phyloP scores from a whole-genome alignment of 495 filamentous ascomycete genomes.

The Daldinia caldariorum region DNA sequence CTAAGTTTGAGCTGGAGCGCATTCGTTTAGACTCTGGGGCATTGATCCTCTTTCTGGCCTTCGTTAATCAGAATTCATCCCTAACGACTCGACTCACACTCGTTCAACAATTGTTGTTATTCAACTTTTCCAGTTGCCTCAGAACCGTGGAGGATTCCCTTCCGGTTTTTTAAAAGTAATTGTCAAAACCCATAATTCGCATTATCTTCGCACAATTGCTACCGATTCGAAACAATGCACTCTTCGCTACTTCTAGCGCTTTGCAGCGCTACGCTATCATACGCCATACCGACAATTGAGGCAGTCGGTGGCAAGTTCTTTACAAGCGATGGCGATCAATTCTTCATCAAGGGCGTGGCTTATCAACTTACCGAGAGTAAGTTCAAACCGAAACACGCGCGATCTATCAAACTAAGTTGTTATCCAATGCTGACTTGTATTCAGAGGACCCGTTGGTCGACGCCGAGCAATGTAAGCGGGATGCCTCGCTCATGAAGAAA shows the following conservation, averaged over 20 bases:
- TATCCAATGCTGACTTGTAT: conserved; percentile 16
- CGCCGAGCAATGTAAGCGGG: conserved; percentile 77
- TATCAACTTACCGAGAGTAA: conserved; percentile 64
- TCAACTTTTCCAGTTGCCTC: conserved; percentile 9
- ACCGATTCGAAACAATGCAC: conserved; percentile 46
- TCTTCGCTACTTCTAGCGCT: conserved; percentile 47
- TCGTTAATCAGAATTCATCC: conserved; percentile 22
- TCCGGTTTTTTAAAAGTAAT: background rate
- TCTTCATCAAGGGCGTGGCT: conserved; percentile 85
- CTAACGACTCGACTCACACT: conserved; percentile 29
- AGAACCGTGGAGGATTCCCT: background rate
- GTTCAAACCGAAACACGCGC: conserved; percentile 10
- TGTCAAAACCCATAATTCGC: background rate
- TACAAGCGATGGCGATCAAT: conserved; percentile 77
- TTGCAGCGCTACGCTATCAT: conserved; percentile 49
- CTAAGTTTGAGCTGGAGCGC: conserved; percentile 19
- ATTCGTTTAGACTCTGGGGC: conserved; percentile 33
- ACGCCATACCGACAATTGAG: conserved; percentile 66
- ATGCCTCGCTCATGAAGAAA: conserved; percentile 80
- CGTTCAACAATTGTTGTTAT: conserved; percentile 24
- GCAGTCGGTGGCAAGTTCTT: conserved; percentile 87
- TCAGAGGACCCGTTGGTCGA: conserved; percentile 77
- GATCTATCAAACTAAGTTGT: background rate
- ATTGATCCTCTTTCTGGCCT: conserved; percentile 18
- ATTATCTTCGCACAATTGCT: conserved; percentile 14